Percentiles rank a stretch among this genome's conserved stretches.
Evolutionary conservation across 148 eudicot species (phyloP).

Genomic region (Heliosperma pusillum): DNA sequence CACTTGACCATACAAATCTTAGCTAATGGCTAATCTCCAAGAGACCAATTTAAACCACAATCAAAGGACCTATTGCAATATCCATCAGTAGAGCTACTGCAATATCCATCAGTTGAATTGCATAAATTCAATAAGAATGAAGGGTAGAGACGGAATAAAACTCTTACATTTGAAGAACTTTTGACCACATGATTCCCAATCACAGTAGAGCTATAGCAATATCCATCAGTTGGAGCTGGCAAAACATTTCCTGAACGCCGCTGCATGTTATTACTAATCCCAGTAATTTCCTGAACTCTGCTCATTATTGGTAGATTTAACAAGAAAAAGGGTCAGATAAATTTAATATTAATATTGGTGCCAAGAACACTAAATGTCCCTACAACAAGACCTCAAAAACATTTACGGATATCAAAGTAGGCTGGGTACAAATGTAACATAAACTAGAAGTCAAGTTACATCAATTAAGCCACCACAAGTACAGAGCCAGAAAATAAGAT

Average conservation of each 20-base stretch:
- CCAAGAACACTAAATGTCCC: not conserved
- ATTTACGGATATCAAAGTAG: not conserved
- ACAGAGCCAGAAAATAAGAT: not conserved
- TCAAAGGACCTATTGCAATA: no score
- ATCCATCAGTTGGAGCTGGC: constrained; percentile 74
- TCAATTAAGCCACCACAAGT: not conserved
- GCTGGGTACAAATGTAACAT: not conserved
- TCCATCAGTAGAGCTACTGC: no score
- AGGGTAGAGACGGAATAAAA: not conserved
- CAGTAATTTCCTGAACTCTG: constrained; percentile 93
- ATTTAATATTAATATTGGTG: not conserved
- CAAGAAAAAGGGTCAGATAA: not conserved
- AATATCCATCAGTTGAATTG: no score
- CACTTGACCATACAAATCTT: not conserved
- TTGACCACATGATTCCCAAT: constrained; percentile 37
- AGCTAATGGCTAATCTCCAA: not conserved
- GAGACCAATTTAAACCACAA: not conserved
- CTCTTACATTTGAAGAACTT: constrained; percentile 51
- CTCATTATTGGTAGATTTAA: constrained; percentile 22
- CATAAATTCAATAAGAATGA: not conserved
- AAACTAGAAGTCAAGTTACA: not conserved
- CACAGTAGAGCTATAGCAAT: constrained; percentile 30
- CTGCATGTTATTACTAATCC: constrained; percentile 53
- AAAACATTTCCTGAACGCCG: constrained; percentile 62
- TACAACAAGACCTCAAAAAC: not conserved